Conservation (phyloP, 257 asterid species). For the Cordia subcordata region DNA sequence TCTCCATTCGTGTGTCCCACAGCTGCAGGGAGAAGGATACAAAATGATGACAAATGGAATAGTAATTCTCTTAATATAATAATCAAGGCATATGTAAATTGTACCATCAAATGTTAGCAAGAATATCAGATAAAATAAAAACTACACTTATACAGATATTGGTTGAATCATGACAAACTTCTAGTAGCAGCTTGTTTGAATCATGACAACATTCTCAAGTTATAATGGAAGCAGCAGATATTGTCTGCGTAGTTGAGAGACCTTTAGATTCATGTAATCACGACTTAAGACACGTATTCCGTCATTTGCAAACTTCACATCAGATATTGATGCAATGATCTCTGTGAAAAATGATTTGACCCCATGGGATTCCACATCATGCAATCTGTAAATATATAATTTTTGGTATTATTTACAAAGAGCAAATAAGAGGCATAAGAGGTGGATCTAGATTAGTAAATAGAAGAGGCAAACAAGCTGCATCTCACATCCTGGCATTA, state of each 20-base stretch:
- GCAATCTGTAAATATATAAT: constrained; percentile 39
- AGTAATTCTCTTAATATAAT: constrained; percentile 1
- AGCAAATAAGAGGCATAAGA: neutral
- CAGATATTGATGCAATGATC: constrained; percentile 64
- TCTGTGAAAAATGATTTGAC: constrained; percentile 71
- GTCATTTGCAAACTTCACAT: constrained; percentile 66
- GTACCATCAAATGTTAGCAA: too few relatives aligned
- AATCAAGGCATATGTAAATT: too few relatives aligned
- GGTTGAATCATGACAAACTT: too few relatives aligned
- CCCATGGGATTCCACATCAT: constrained; percentile 50
- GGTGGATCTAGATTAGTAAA: constrained; percentile 4
- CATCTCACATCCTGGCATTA: constrained; percentile 55
- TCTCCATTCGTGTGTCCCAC: constrained; percentile 69
- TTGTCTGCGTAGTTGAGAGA: constrained; percentile 15
- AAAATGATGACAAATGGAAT: constrained; percentile 9
- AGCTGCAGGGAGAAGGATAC: constrained; percentile 34
- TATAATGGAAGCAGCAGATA: too few relatives aligned
- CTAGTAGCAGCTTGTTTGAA: too few relatives aligned
- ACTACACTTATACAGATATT: too few relatives aligned
- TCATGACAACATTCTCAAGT: too few relatives aligned
- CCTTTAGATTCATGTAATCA: constrained; percentile 76
- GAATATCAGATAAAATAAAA: too few relatives aligned
- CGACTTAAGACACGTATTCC: constrained; percentile 75
- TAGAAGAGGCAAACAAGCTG: constrained; percentile 4
- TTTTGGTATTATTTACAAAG: constrained; percentile 7